These are phyloP conservation scores for Paecilomyces fulvus DNA, from an alignment of 2,329 filamentous ascomycete species.

Conservation along the genomic window DNA sequence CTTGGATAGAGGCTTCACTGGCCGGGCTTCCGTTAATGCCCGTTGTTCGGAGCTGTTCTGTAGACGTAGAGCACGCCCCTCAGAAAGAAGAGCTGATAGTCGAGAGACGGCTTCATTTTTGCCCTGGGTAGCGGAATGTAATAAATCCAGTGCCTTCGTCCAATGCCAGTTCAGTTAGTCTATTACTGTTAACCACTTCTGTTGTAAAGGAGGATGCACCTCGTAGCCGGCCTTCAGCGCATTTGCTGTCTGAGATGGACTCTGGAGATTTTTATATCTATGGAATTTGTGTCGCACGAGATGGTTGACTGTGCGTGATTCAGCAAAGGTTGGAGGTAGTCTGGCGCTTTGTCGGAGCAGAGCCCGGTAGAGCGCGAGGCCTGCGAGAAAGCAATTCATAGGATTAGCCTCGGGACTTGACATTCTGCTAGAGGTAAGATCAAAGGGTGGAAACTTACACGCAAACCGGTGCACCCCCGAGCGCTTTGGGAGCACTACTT, in stretches of 20 bases:
- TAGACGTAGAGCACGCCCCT: conserved; percentile 14
- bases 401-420: conserved; percentile 1
- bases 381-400: conserved; percentile 14
- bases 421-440: not conserved
- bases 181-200: not conserved
- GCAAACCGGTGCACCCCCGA: conserved; percentile 37
- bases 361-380: conserved; percentile 37
- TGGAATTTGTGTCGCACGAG: conserved; percentile 30
- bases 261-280: conserved; percentile 29
- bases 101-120: conserved; percentile 15
- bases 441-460: conserved; percentile 22
- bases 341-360: conserved; percentile 35
- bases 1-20: conserved; percentile 14
- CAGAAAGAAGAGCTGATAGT: conserved; percentile 19
- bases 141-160: conserved; percentile 28
- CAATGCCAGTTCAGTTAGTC: not conserved
- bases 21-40: conserved; percentile 7
- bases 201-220: conserved; percentile 14
- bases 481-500: conserved; percentile 21
- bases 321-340: conserved; percentile 15
- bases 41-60: conserved; percentile 14
- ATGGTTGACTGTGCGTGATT: conserved; percentile 15
- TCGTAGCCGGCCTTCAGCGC: conserved; percentile 35
- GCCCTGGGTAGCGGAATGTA: conserved; percentile 24
- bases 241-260: conserved; percentile 30